These are phyloP conservation scores for Glarea lozoyensis DNA, from an alignment of 495 filamentous ascomycete species.

Conservation along the genomic window DNA sequence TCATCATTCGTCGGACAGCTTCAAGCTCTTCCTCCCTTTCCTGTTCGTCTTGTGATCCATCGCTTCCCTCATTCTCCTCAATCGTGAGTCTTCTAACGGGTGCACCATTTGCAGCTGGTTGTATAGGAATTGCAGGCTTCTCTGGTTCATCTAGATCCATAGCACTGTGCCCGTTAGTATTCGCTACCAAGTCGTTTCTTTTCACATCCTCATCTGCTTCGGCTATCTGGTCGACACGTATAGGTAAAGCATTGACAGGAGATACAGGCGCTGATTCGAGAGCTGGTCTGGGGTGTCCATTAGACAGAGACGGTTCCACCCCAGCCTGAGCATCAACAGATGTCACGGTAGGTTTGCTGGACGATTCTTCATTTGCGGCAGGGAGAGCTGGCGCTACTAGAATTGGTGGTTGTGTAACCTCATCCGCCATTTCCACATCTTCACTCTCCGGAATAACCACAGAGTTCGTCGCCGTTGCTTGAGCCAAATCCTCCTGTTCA, in stretches of 20 bases:
- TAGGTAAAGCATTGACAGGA: too few relatives aligned
- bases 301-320: neutral
- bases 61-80: conserved; percentile 28
- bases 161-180: neutral
- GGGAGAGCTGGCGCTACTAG: neutral
- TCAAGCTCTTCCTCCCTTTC: conserved; percentile 46
- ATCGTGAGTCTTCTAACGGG: conserved; percentile 20
- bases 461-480: too few relatives aligned
- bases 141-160: neutral
- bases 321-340: neutral
- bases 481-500: neutral
- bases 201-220: neutral
- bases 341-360: neutral
- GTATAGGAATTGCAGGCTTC: neutral
- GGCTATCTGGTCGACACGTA: neutral
- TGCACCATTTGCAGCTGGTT: neutral
- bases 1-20: conserved; percentile 34
- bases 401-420: neutral
- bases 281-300: too few relatives aligned
- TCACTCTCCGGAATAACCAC: neutral
- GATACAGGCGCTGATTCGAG: too few relatives aligned
- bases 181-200: neutral
- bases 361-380: neutral
- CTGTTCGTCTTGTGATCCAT: conserved; percentile 52
- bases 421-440: neutral